Evolutionary conservation across 2,329 filamentous ascomycete species (phyloP), one percentile per base, ranked within the genome.

Genomic region (Chrysosporium queenslandicum): DNA sequence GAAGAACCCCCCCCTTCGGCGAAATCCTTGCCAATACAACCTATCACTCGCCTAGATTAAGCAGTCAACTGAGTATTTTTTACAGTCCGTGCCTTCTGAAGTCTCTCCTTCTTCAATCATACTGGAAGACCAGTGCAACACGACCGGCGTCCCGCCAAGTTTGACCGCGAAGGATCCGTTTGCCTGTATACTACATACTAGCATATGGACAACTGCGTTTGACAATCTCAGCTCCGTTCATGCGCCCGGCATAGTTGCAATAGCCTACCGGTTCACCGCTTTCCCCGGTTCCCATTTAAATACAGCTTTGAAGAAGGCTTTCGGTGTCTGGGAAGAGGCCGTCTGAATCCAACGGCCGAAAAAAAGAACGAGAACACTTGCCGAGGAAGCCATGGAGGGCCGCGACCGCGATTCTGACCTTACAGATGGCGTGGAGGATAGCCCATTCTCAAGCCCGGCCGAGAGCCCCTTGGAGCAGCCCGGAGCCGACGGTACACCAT

Each of bases 11-110:
- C 21, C 46, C 46, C 46, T 34, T 48, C 46, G 20, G 14, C 32
- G 32, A 37, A 48, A 37, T 27, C 32, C 32, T 48, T 39, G 46
- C 46, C 34, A 39, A 27, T 48, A 48, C 46, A 29, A 48, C 32
- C 42, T 21, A 27, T 39, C 20, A 4, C 16, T 45, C 41, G 23
- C 16, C 21, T 45, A 7, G 9, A 12, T 25, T 16, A 16, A 20
- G 36, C 36, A 20, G 36, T 18, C 20, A n/a, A 9, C 16, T 18
- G 16, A 39, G 36, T 39, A 4, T 11, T 25, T 3, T 41, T 25
- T 25, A n/a, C 39, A 18, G 6, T 39, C 18, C n/a, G 9, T n/a
- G 11, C 14, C 12, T 14, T 34, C 11, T 6, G 32, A 4, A 34
- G 3, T 34, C 32, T n/a, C 14, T 29, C n/a, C n/a, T 29, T 9